A percentile compares a stretch with the other conserved stretches of the same genome.
Evolutionary conservation across 1,139 yeast species (phyloP).

Genomic region (Scheffersomyces lignicola): DNA sequence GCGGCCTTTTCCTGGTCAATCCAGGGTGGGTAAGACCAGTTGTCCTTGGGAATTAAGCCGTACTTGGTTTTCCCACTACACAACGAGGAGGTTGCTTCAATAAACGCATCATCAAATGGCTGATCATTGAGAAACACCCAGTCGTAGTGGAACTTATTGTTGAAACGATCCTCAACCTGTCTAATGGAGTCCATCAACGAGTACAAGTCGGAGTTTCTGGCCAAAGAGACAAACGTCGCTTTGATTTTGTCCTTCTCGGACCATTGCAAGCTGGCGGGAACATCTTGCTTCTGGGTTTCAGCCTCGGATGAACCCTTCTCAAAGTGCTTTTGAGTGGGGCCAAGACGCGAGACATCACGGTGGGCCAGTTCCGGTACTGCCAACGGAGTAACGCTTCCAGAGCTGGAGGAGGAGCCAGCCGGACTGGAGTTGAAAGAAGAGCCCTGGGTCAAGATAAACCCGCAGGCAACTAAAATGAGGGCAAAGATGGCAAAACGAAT

Average conservation of each 20-base stretch:
- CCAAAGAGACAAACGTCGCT: slow-evolving; percentile 49
- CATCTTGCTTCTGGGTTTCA: slow-evolving; percentile 15
- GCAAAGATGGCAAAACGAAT: slow-evolving; percentile 64
- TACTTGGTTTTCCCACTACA: slow-evolving; percentile 44
- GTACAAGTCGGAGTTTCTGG: slow-evolving; percentile 41
- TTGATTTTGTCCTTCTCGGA: slow-evolving; percentile 27
- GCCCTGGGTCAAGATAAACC: slow-evolving; percentile 61
- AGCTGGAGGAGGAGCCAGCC: slow-evolving; percentile 9
- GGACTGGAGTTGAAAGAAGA: slow-evolving; percentile 34
- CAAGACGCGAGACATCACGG: slow-evolving; percentile 1
- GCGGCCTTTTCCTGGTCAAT: slow-evolving; percentile 62
- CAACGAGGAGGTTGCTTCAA: slow-evolving; percentile 29
- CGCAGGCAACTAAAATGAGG: slow-evolving; percentile 54
- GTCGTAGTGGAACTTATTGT: slow-evolving; percentile 41
- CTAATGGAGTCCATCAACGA: slow-evolving; percentile 41
- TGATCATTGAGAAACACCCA: slow-evolving; percentile 50
- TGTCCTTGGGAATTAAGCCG: slow-evolving; percentile 46
- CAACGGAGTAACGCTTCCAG: slow-evolving; percentile 10
- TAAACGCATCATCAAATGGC: slow-evolving; percentile 42
- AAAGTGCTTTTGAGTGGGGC: slow-evolving; percentile 8
- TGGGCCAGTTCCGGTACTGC: slow-evolving; percentile 7
- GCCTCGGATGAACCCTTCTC: slow-evolving; percentile 4
- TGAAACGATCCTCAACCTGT: slow-evolving; percentile 48
- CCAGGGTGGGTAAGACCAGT: slow-evolving; percentile 56
- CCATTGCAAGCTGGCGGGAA: slow-evolving; percentile 9